phyloP scores from a whole-genome alignment of 257 asterid genomes.

The Agastache rugosa region DNA sequence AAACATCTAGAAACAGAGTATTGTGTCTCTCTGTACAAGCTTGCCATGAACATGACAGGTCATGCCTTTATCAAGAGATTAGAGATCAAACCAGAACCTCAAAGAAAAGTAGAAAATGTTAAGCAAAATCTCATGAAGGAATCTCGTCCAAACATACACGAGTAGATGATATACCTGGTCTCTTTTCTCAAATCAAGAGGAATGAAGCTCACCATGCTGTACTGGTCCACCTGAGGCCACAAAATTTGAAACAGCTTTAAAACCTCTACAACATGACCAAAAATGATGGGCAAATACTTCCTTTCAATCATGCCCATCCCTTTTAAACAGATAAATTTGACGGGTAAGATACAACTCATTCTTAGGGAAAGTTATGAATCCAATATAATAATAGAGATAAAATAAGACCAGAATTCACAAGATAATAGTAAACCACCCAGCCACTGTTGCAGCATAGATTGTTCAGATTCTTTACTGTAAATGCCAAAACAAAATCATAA shows the following conservation, averaged over 20 bases:
- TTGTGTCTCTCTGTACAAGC: neutral
- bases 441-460: neutral
- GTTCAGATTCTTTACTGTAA: neutral
- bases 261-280: neutral
- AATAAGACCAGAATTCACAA: neutral
- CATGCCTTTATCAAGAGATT: neutral
- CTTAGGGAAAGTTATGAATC: neutral
- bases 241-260: slow-evolving; percentile 10
- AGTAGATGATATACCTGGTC: slow-evolving; percentile 59
- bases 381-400: neutral
- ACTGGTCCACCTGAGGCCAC: slow-evolving; percentile 81
- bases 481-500: slow-evolving; percentile 13
- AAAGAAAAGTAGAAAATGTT: neutral
- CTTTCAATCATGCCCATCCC: no score
- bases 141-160: slow-evolving; percentile 1
- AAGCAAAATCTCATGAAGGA: neutral
- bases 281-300: neutral
- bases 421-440: slow-evolving; percentile 2
- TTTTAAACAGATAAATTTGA: neutral
- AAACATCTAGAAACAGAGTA: no score
- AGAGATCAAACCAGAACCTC: neutral
- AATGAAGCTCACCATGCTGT: slow-evolving; percentile 90
- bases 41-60: neutral
- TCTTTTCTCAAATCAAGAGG: slow-evolving; percentile 95
- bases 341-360: neutral